Base-by-base conservation (phyloP, 768 basidiomycete species). In the Lentinula raphanica region DNA sequence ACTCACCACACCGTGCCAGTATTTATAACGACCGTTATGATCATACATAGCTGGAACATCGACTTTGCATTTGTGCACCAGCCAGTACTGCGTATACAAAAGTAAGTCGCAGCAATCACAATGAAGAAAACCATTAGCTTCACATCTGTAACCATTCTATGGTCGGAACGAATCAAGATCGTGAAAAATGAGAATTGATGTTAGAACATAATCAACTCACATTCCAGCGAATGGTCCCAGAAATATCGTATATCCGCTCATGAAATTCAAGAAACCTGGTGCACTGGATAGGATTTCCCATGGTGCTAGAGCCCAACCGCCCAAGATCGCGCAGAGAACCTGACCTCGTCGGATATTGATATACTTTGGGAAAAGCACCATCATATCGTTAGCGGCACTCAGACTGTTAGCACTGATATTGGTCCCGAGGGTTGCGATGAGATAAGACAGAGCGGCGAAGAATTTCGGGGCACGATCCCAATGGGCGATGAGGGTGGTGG, bases 381-480 rank as follows among this genome's bases (percentile, higher is more conserved):
- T 89, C 75, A 94, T 82, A 67, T 95, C 93, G 66, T 94, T 94
- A 4, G 88, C 92, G 2, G 91, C 88, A 21, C 77, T 78, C 36
- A 81, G 62, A 54, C 74, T 78, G 60, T 95, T 96, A 21, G 92
- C 91, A 23, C 89, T 88, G 62, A 92, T 85, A 61, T 89, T 86
- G 19, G 82, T 78, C 32, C 84, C 86, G 46, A 93, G 76, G 0
- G 86, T 90, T 5, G 89, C 84, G 28, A 94, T 71, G 36, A 80
- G 76, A 66, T 92, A 92, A 36, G 84, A 80, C 67, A 91, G 85
- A 0, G 88, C 78, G 5, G 84, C 84, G 66, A 95, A 94, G 76
- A 95, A 95, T 6, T 87, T 85, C 0, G 88, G 90, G 0, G 90
- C 86, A 32, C 94, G 85, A 63, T 89, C 82, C 92, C 92, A 94